Percentiles rank a stretch among this genome's conserved stretches.
These are phyloP conservation scores for Aspergillus pseudotamarii DNA, from an alignment of 2,329 filamentous ascomycete genomes.

Conservation along the genomic window DNA sequence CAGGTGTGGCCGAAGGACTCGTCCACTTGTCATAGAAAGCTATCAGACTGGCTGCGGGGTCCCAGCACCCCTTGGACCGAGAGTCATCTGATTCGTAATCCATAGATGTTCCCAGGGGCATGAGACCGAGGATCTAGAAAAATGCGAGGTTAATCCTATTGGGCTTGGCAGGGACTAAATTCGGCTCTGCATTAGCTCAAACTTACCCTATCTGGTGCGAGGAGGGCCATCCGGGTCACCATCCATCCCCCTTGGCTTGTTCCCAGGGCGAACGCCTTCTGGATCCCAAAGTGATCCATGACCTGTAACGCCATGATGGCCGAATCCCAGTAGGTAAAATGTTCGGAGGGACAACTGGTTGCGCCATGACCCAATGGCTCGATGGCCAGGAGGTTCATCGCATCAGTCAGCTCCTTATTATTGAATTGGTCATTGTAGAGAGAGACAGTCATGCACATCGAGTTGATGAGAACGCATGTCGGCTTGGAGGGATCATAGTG, in stretches of 20 bases:
- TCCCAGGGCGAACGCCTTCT: conserved; percentile 52
- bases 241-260: conserved; percentile 60
- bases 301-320: conserved; percentile 58
- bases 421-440: conserved; percentile 47
- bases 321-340: conserved; percentile 60
- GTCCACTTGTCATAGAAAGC: conserved; percentile 46
- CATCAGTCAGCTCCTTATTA: conserved; percentile 36
- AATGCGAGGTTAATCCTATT: background rate
- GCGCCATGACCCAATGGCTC: conserved; percentile 57
- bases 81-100: conserved; percentile 52
- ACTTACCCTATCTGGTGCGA: conserved; percentile 51
- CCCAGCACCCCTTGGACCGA: conserved; percentile 53
- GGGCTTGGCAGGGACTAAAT: background rate
- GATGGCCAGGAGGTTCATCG: conserved; percentile 56
- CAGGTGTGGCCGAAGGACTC: conserved; percentile 38
- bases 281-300: conserved; percentile 52
- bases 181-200: background rate
- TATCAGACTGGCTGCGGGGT: conserved; percentile 39
- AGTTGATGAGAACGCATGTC: conserved; percentile 55
- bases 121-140: conserved; percentile 52
- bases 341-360: conserved; percentile 47
- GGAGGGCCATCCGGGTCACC: conserved; percentile 54
- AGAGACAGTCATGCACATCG: conserved; percentile 53
- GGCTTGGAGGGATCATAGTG: conserved; percentile 55
- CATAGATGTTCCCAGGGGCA: conserved; percentile 56